Evolutionary conservation across 2,329 filamentous ascomycete genomes (phyloP).

Genomic region (Fusarium compactum): DNA sequence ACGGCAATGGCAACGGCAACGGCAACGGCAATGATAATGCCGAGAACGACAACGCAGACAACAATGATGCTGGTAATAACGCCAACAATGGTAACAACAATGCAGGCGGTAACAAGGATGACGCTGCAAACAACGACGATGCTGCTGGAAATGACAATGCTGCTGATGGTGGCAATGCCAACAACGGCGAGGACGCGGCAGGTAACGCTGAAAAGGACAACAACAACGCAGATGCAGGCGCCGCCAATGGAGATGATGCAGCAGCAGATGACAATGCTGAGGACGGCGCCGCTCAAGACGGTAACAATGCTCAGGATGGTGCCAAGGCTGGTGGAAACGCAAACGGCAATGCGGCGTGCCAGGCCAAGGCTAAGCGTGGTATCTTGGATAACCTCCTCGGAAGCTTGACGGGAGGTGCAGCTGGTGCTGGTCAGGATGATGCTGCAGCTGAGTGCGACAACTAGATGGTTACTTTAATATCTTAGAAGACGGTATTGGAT

Average conservation of each 20-base stretch:
- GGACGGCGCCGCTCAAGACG: not conserved
- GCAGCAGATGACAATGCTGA: not conserved
- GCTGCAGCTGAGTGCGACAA: not conserved
- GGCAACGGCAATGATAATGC: not conserved
- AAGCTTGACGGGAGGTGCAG: not conserved
- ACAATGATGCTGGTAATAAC: not conserved
- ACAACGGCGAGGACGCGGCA: not conserved
- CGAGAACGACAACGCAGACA: not conserved
- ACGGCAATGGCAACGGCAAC: not conserved
- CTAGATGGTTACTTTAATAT: accelerated
- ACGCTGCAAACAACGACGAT: not conserved
- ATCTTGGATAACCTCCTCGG: not conserved
- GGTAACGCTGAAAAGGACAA: not conserved
- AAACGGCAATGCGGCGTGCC: not conserved
- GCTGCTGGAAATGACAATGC: not conserved
- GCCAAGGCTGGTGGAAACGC: not conserved
- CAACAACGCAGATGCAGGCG: not conserved
- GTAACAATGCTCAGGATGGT: not conserved
- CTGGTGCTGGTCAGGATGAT: not conserved
- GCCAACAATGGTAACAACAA: not conserved
- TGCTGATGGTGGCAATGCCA: not conserved
- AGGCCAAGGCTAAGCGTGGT: not conserved
- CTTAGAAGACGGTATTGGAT: not conserved
- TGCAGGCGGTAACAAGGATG: not conserved
- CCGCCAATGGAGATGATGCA: not conserved